Base-by-base conservation (phyloP, 371 early-diverging fungal species). In the Batrachochytrium dendrobatidis region DNA sequence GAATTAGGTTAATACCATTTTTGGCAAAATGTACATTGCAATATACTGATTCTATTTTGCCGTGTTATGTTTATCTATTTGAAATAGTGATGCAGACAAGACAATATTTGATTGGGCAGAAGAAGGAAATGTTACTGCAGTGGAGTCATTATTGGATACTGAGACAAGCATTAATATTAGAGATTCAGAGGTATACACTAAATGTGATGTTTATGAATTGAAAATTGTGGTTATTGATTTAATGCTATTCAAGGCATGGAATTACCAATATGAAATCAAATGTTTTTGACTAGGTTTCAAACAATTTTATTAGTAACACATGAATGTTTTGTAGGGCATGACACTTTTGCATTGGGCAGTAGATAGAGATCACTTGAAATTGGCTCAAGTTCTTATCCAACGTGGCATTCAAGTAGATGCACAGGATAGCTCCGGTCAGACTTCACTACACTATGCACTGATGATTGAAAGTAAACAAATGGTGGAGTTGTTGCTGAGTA, bases 371-470 rank as follows among this genome's bases (percentile, higher is more conserved):
- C 25, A 58, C 34, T 35, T 44, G 31, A 59, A 58, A 2, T 28
- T 69, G 20, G 66, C 55, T 24, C 22, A 35, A 34, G 44, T 34
- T 7, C 53, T 72, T 0, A 6, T 67, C 2, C 28, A 29, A 17
- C 10, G 34, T 4, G 61, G 59, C 4, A 64, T 60, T 7, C n/a
- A 49, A 15, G 34, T 65, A 26, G 56, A 69, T 54, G 60, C 32
- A 0, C 31, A 46, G 30, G 73, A 72, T 49, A 1, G 3, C 8
- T 59, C 51, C 1, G 73, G 69, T 0, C 53, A 58, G 60, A 72
- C 73, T 10, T 44, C 69, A 0, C 49, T 72, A 35, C 73, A 72
- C 63, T 66, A 64, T 22, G 71, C 65, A 4, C 59, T 52, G n/a
- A 32, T 65, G 3, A 54, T 53, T 29, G 69, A 61, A 35, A 46